A percentile compares a stretch with the other conserved stretches of the same genome.
Conservation (phyloP, 805 yeast species). For the Jamesozyma piceae region DNA sequence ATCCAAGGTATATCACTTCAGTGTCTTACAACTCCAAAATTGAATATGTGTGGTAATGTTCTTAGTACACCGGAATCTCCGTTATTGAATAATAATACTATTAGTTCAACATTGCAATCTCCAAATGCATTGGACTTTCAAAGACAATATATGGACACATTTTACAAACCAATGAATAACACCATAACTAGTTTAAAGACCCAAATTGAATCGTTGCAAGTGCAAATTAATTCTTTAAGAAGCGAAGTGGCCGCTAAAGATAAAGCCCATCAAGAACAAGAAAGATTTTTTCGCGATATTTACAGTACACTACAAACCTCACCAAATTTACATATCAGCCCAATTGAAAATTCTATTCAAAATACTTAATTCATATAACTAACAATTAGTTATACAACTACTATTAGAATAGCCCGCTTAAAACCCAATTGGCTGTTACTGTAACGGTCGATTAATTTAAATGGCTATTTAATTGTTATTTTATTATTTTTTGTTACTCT, state of each 20-base stretch:
- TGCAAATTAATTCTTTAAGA: conserved; percentile 5
- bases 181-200: conserved; percentile 11
- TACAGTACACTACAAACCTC: neutral
- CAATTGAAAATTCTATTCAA: neutral
- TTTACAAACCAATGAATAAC: conserved; percentile 9
- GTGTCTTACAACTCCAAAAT: conserved; percentile 1
- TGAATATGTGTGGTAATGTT: neutral
- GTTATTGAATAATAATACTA: neutral
- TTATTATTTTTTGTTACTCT: too few species aligned
- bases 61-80: neutral
- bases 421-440: too few species aligned
- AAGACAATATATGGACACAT: conserved; percentile 5
- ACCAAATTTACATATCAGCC: neutral
- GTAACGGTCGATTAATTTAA: too few species aligned
- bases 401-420: too few species aligned
- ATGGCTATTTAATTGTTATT: too few species aligned
- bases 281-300: neutral
- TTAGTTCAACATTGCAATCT: neutral
- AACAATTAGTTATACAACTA: too few species aligned
- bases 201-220: conserved; percentile 10
- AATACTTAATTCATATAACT: too few species aligned
- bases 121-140: neutral
- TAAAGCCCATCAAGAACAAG: conserved; percentile 5
- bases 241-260: conserved; percentile 1
- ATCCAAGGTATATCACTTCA: neutral